Base-by-base conservation (phyloP, 352 stramenopile species). In the Phytophthora ohioensis region DNA sequence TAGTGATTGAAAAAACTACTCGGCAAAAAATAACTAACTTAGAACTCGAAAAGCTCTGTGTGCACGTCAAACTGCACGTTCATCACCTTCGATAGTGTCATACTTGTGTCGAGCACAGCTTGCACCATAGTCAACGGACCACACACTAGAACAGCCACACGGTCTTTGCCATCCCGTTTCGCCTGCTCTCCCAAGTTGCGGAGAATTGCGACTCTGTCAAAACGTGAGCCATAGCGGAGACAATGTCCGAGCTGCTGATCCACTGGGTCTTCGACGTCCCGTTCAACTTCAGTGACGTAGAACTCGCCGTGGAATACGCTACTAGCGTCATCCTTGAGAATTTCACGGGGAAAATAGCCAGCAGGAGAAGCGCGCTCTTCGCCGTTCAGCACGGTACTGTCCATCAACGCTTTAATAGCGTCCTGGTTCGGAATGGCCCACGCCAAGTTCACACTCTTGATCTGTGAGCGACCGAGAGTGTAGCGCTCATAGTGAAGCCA, bases 131-230 rank as follows among this genome's bases (percentile, higher is more conserved):
- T 8, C 5, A 30, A 36, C 0, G 79, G 74, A 1, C 79, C 79
- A 35, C 76, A 87, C 4, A 78, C 79, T 12, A 87, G 57, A 21
- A 87, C 74, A 2, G 57, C 79, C 1, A 87, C 69, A 9, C 74
- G 67, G 1, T 69, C 32, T 6, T 68, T 68, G 9, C 36, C 52
- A 34, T 42, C 46, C 57, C 36, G 8, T 35, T 68, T 52, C 1
- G 79, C 76, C 9, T 75, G 17, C 0, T 81, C 39, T 6, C 76
- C 79, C 12, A 84, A 41, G 2, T 43, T 11, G 1, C 56, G 63
- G 1, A 87, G 36, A 15, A 64, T 81, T 0, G 15, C 17, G 1
- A 15, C 4, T 1, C 72, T 52, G n/a, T 81, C 63, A 1, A 69
- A 71, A 9, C 79, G 63, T 12, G 64, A 56, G 3, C 51, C 51